Conservation (phyloP, 2,329 filamentous ascomycete genomes). For the Huntiella decipiens region DNA sequence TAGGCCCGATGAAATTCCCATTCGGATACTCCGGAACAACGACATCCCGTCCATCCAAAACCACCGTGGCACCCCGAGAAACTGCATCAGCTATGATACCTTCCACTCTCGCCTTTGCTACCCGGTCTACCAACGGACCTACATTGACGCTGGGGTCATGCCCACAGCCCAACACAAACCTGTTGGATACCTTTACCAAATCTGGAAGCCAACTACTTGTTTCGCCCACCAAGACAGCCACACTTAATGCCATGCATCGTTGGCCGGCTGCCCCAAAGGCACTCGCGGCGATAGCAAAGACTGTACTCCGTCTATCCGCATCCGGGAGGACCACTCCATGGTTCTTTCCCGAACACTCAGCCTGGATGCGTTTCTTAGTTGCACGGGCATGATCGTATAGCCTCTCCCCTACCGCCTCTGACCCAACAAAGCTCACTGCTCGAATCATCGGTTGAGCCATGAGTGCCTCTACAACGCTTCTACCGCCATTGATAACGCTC, state of each 20-base stretch:
- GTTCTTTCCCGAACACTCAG: slow-evolving; percentile 51
- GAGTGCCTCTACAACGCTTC: slow-evolving; percentile 44
- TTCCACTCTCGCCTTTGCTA: slow-evolving; percentile 13
- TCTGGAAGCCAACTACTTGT: slow-evolving; percentile 38
- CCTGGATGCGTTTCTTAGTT: slow-evolving; percentile 43
- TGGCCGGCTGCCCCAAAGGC: slow-evolving; percentile 38
- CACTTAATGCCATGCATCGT: slow-evolving; percentile 40
- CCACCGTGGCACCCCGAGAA: slow-evolving; percentile 13
- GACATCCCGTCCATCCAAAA: slow-evolving; percentile 14
- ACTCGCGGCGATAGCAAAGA: slow-evolving; percentile 28
- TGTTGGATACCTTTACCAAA: slow-evolving; percentile 41
- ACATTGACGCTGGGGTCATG: slow-evolving; percentile 12
- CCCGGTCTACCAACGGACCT: slow-evolving; percentile 14
- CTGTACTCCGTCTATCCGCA: slow-evolving; percentile 42
- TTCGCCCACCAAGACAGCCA: slow-evolving; percentile 43
- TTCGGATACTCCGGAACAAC: slow-evolving; percentile 13
- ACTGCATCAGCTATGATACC: slow-evolving; percentile 14
- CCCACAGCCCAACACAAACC: slow-evolving; percentile 19
- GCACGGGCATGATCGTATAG: slow-evolving; percentile 55
- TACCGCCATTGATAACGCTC: slow-evolving; percentile 47
- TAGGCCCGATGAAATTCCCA: slow-evolving; percentile 15
- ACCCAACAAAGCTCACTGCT: slow-evolving; percentile 62
- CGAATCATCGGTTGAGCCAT: slow-evolving; percentile 48
- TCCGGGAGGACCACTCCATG: slow-evolving; percentile 47
- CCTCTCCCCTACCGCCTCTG: slow-evolving; percentile 46